Percentiles rank a stretch among this genome's conserved stretches.
Conservation (phyloP, 129 eudicot genomes). For the Helianthus tuberosus region DNA sequence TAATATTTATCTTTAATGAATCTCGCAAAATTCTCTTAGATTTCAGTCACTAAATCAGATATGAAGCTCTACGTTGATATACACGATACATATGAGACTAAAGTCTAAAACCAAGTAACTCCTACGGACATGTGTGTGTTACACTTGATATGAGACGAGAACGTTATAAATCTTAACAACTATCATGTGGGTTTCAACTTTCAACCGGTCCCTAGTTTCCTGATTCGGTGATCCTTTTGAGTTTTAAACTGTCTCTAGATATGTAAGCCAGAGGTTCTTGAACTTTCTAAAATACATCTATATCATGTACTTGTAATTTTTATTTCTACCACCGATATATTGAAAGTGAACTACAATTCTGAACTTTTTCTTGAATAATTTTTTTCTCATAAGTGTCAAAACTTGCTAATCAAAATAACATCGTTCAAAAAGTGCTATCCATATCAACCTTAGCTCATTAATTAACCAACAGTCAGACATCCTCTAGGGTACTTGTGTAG, state of each 20-base stretch:
- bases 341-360: neutral
- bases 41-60: neutral
- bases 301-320: neutral
- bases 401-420: neutral
- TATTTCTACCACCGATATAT: neutral
- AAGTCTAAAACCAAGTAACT: neutral
- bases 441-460: neutral
- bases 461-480: neutral
- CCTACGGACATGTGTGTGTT: neutral
- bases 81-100: neutral
- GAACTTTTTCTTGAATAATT: neutral
- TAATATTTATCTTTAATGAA: neutral
- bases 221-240: conserved; percentile 3
- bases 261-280: neutral
- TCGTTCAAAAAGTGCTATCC: neutral
- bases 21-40: neutral
- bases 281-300: conserved; percentile 1
- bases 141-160: neutral
- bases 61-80: neutral
- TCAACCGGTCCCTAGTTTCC: neutral
- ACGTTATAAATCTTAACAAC: neutral
- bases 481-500: neutral
- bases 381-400: neutral
- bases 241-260: neutral
- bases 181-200: neutral